phyloP scores from a whole-genome alignment of 1,284 basidiomycete genomes.

The Mixia osmundae region DNA sequence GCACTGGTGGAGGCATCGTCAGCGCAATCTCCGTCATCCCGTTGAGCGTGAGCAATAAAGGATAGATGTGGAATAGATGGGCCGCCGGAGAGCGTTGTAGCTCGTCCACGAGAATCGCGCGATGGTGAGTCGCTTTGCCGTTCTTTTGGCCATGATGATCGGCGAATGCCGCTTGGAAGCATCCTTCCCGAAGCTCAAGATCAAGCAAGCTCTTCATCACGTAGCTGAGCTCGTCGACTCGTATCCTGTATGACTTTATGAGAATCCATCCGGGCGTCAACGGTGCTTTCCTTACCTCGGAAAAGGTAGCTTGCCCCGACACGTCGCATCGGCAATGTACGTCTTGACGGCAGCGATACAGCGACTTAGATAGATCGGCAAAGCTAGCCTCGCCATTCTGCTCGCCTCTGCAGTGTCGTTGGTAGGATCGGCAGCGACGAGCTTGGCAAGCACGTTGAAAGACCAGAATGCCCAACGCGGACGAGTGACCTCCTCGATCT shows the following conservation, averaged over 20 bases:
- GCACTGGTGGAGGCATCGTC: no score
- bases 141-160: constrained; percentile 27
- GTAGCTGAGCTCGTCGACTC: constrained; percentile 74
- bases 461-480: constrained; percentile 87
- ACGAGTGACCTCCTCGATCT: constrained; percentile 34
- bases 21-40: no score
- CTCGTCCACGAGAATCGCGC: constrained; percentile 36
- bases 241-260: constrained; percentile 41
- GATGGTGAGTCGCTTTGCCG: constrained; percentile 28
- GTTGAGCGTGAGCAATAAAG: constrained; percentile 52
- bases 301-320: constrained; percentile 64
- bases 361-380: constrained; percentile 46
- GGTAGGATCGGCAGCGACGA: constrained; percentile 17
- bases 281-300: constrained; percentile 32
- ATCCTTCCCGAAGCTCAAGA: constrained; percentile 43
- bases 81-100: constrained; percentile 45
- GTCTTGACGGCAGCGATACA: constrained; percentile 41
- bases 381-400: constrained; percentile 41
- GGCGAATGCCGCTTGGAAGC: constrained; percentile 47
- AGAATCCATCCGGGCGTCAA: constrained; percentile 2
- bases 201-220: constrained; percentile 50
- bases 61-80: constrained; percentile 65
- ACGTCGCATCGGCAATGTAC: constrained; percentile 55
- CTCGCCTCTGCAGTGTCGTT: constrained; percentile 36
- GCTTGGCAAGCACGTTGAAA: constrained; percentile 43